Conservation (phyloP, 768 basidiomycete genomes). For the Termitomyces heimii region DNA sequence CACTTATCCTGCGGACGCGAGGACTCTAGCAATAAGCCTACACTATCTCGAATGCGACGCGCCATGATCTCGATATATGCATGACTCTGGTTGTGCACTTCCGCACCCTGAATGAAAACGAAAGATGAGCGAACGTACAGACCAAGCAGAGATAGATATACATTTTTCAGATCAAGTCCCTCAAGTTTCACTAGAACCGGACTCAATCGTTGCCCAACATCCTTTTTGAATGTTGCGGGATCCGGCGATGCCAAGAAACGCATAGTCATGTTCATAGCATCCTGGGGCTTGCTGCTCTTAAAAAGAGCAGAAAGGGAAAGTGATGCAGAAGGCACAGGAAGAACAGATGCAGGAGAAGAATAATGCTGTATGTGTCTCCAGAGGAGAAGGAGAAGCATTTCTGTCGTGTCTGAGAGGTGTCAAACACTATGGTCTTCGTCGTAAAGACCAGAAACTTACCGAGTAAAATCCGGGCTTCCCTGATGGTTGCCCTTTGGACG, state of each 20-base stretch:
- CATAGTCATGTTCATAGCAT: conserved; percentile 36
- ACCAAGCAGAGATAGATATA: background rate
- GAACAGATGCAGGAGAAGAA: conserved; percentile 20
- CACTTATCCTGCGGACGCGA: conserved; percentile 1
- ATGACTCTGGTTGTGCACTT: conserved; percentile 53
- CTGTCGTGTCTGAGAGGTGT: conserved; percentile 47
- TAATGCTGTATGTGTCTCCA: conserved; percentile 80
- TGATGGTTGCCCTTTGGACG: conserved; percentile 30
- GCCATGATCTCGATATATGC: conserved; percentile 76
- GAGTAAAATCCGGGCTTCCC: conserved; percentile 48
- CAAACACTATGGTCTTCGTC: background rate
- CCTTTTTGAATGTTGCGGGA: conserved; percentile 50
- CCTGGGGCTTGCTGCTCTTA: conserved; percentile 11
- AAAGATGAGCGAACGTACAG: background rate
- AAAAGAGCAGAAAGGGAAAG: conserved; percentile 7
- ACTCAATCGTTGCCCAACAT: conserved; percentile 48
- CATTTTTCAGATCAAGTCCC: conserved; percentile 42
- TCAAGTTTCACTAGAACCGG: conserved; percentile 52
- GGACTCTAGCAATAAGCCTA: conserved; percentile 35
- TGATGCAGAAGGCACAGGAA: conserved; percentile 8
- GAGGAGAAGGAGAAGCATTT: conserved; percentile 74
- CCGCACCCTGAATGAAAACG: conserved; percentile 27
- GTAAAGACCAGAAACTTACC: conserved; percentile 29
- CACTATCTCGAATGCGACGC: conserved; percentile 58
- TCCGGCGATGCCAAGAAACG: conserved; percentile 54